Evolutionary conservation across 2,329 filamentous ascomycete species (phyloP).

Genomic region (Rachicladosporium sp.): DNA sequence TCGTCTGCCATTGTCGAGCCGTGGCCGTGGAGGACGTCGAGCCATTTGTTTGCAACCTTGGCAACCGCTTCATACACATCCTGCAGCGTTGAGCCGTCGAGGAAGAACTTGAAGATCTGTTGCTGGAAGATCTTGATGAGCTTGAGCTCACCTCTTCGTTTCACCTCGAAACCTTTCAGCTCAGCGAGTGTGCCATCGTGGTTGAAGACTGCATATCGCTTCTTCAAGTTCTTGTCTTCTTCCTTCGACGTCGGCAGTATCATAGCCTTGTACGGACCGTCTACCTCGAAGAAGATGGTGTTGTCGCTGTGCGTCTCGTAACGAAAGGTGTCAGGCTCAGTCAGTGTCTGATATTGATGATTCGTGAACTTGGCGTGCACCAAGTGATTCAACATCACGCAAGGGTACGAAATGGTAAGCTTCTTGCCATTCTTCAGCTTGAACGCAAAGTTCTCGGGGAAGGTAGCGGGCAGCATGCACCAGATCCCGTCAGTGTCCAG

Average conservation of each 20-base stretch:
- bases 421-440: slow-evolving; percentile 95
- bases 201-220: slow-evolving; percentile 97
- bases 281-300: slow-evolving; percentile 98
- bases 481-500: slow-evolving; percentile 98
- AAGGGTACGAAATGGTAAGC: slow-evolving; percentile 89
- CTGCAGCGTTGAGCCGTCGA: slow-evolving; percentile 74
- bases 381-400: slow-evolving; percentile 96
- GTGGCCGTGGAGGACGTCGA: slow-evolving; percentile 83
- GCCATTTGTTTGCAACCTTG: slow-evolving; percentile 88
- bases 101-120: slow-evolving; percentile 98
- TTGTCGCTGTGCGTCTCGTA: slow-evolving; percentile 98
- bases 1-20: slow-evolving; percentile 86
- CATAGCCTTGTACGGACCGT: slow-evolving; percentile 96
- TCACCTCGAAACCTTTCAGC: slow-evolving; percentile 94
- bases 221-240: slow-evolving; percentile 99
- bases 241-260: slow-evolving; percentile 94
- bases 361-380: slow-evolving; percentile 94
- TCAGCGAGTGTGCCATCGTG: slow-evolving; percentile 92
- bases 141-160: slow-evolving; percentile 93
- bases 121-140: slow-evolving; percentile 99
- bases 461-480: slow-evolving; percentile 95
- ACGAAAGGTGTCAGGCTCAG: slow-evolving; percentile 65
- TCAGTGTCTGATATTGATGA: slow-evolving; percentile 86
- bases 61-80: slow-evolving; percentile 89
- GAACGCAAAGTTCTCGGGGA: slow-evolving; percentile 93